Evolutionary conservation across 805 yeast genomes (phyloP), one percentile per base, ranked within the genome.

Genomic region (Suhomyces xylopsoci): DNA sequence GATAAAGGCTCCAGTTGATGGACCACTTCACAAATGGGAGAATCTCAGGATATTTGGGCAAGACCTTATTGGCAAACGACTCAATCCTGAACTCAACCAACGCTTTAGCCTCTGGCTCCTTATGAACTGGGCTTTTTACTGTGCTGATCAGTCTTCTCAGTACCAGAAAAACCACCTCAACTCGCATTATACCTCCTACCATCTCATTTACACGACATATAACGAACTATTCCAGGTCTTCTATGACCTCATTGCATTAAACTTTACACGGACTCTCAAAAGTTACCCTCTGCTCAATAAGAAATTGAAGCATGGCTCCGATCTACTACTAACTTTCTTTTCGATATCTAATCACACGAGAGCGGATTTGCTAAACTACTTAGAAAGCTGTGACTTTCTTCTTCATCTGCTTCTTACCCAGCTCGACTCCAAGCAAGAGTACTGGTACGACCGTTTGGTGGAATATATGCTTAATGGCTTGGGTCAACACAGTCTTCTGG

Each of bases 61-160:
- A 22, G 53, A 55, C 12, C 49, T 70, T 5, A 48, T 73, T 5
- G 56, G 66, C 2, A 52, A 53, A 17, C 60, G 60, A 36, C 54
- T 73, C 12, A 62, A 61, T 50, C 68, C 69, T 2, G 51, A 50
- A 15, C 46, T 53, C 14, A 56, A 57, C 28, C 20, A 48, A 4
- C 52, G 53, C 12, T 71, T 62, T 57, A 61, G 52, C 40, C 10
- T 74, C 5, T 71, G 76, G 77, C 51, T 57, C 12, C 51, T 73
- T 32, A 48, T 71, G 10, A 62, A 64, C 38, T 74, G 78, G 78
- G 55, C 70, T 9, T 69, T 71, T 46, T 60, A 60, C 55, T 74
- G 78, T 57, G 73, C 74, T 7, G 67, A 67, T 25, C 51, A 56
- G 50, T 60, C 68, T 12, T 52, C 65, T 6, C 55, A 61, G 40